Evolutionary conservation across 163 green algal species (phyloP), one percentile per base, ranked within the genome.

Genomic region (Prototheca stagnorum): DNA sequence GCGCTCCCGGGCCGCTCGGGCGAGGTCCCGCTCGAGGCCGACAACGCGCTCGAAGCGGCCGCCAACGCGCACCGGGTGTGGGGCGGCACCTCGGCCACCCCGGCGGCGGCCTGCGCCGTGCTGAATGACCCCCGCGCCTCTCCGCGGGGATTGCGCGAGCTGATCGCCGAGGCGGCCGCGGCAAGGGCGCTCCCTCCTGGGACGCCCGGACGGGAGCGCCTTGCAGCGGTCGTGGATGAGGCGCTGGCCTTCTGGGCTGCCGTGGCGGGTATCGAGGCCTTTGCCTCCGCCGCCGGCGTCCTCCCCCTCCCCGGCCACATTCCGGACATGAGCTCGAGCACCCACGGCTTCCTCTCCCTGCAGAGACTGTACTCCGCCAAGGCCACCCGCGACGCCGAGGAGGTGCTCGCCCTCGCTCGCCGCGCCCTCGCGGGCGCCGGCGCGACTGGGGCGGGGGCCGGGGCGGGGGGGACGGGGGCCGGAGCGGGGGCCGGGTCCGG

Each of bases 241-340:
- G n/a, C n/a, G n/a, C n/a, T n/a, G n/a, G n/a, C 75, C 42, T 94
- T 92, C 50, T 94, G 84, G 84, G 42, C 90, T 11, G 29, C 87
- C 45, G 74, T 75, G 27, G 75, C 77, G 17, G 84, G 76, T 4
- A 58, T 94, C 36, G 62, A 61, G 42, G 50, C 44, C 15, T 92
- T 89, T 57, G 53, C 55, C 14, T 64, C 85, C 36, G 72, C 72
- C 19, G 49, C 45, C 0, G 82, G 82, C 16, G 42, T 49, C n/a
- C 61, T 93, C 39, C 86, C 87, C 1, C 54, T 96, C 50, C 50
- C 73, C 47, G 87, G 87, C 19, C 63, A 62, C 46, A 86, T 96
- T 8, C 87, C 87, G 6, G 87, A 96, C 73, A 96, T 96, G 87
- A 79, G 79, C 27, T 63, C 82, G 4, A 89, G 73, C n/a, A 94